These are phyloP conservation scores for Eimeria brunetti DNA, from an alignment of 169 alveolate species.

Conservation along the genomic window DNA sequence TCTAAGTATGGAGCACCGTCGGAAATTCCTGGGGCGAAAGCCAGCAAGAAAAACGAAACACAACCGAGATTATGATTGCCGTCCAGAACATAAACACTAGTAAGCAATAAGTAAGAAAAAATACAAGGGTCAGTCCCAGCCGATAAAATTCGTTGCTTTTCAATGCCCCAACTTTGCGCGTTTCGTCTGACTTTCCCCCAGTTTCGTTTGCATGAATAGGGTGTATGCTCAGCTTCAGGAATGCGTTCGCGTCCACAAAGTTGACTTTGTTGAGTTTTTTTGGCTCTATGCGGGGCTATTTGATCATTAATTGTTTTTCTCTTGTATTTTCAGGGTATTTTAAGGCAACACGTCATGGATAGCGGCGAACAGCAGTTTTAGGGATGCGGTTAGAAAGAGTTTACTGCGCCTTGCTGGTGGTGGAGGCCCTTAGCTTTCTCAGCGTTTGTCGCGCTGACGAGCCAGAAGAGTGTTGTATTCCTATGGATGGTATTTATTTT, in stretches of 20 bases:
- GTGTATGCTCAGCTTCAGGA: constrained; percentile 34
- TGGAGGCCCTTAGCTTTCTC: neutral
- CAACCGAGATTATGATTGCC: neutral
- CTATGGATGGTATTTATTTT: constrained; percentile 16
- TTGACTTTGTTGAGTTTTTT: neutral
- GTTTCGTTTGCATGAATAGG: neutral
- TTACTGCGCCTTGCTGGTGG: constrained; percentile 17
- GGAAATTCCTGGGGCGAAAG: neutral
- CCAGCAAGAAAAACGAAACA: neutral
- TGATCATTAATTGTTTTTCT: no score
- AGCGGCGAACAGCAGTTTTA: neutral
- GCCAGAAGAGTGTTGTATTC: constrained; percentile 51
- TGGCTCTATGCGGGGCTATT: neutral
- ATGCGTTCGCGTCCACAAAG: neutral
- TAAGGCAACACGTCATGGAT: neutral
- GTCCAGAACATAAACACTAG: neutral
- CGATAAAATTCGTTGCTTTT: neutral
- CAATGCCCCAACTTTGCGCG: neutral
- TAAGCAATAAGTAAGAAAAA: neutral
- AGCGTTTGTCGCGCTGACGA: constrained; percentile 2
- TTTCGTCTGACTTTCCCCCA: neutral
- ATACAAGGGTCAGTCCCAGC: neutral
- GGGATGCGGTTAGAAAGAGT: constrained; percentile 14
- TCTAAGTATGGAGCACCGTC: neutral
- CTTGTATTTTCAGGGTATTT: neutral